Evolutionary conservation across 192 early-diverging fungal genomes (phyloP), one percentile per base, ranked within the genome.

Genomic region (Bifiguratus adelaidae): DNA sequence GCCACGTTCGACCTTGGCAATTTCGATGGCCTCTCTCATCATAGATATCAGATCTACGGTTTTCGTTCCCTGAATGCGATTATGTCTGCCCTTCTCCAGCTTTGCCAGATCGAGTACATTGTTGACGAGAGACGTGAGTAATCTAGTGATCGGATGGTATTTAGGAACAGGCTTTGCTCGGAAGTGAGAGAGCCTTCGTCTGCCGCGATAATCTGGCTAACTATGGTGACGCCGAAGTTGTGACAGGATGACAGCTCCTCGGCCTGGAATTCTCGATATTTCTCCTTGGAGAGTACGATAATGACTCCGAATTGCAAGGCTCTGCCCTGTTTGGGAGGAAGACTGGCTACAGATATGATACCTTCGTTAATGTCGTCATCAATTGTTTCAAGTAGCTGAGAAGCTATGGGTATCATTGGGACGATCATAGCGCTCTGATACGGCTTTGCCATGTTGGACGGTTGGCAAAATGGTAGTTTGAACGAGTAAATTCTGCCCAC

Each of bases 141-240:
- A 44, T 33, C 34, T 57, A 4, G 61, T 22, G 58, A 54, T 26
- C 58, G 50, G 54, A 67, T 67, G 1, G 64, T 67, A 29, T 30
- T 28, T 5, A 67, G 36, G 23, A 67, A 67, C 19, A n/a, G 8
- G 32, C 32, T 50, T 55, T 28, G 41, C 43, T 36, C 64, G 64
- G 4, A 53, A 20, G 19, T 48, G 27, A 22, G 48, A 8, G 32
- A n/a, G 32, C 52, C 23, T 58, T 33, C 3, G 47, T 27, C 18
- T 47, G 47, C n/a, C n/a, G n/a, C n/a, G n/a, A n/a, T n/a, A n/a
- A 67, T 56, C 29, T 70, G 54, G 8, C 66, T 60, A 16, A 68
- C 41, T 16, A 75, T 45, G 30, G 66, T 61, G 0, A 65, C 67
- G 8, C 69, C 56, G 63, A 75, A 75, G 37, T 70, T 67, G 33